Evolutionary conservation across 805 yeast species (phyloP).

Genomic region (Lipomyces anomalus): DNA sequence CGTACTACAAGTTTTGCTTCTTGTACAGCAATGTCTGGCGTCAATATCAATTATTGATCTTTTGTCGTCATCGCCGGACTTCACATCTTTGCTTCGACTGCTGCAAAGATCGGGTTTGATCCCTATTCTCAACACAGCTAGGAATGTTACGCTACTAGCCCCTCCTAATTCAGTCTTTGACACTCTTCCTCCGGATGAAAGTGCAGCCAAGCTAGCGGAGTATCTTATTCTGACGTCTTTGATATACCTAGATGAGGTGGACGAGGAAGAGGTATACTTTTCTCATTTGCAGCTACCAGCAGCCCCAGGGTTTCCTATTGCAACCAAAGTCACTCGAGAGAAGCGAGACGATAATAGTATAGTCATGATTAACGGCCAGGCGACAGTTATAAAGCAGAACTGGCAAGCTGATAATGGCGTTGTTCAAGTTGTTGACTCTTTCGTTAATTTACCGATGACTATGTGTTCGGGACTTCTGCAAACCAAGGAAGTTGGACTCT

Average conservation of each 20-base stretch:
- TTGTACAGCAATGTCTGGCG: constrained; percentile 6
- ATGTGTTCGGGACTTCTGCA: constrained; percentile 14
- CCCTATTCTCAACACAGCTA: constrained; percentile 18
- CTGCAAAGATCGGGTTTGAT: constrained; percentile 21
- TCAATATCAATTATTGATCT: constrained; percentile 19
- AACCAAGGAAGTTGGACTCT: neutral
- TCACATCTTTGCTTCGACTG: constrained; percentile 16
- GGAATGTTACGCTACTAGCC: constrained; percentile 21
- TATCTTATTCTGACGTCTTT: constrained; percentile 16
- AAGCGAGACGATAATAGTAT: constrained; percentile 3
- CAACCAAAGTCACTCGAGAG: constrained; percentile 11
- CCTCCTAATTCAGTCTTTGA: constrained; percentile 17
- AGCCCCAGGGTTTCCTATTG: constrained; percentile 20
- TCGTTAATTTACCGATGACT: constrained; percentile 17
- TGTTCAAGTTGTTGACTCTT: constrained; percentile 24
- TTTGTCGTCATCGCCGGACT: constrained; percentile 21
- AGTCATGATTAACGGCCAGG: constrained; percentile 13
- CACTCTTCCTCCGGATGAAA: constrained; percentile 8
- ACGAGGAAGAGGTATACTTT: constrained; percentile 13
- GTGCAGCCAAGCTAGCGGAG: constrained; percentile 10
- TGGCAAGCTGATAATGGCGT: constrained; percentile 28
- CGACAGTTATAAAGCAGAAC: constrained; percentile 21
- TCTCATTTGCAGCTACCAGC: constrained; percentile 16
- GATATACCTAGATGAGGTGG: constrained; percentile 7
- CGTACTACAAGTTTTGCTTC: no score